These are phyloP conservation scores for Raddia distichophylla DNA, from an alignment of 176 grass and related monocot species.

Conservation along the genomic window DNA sequence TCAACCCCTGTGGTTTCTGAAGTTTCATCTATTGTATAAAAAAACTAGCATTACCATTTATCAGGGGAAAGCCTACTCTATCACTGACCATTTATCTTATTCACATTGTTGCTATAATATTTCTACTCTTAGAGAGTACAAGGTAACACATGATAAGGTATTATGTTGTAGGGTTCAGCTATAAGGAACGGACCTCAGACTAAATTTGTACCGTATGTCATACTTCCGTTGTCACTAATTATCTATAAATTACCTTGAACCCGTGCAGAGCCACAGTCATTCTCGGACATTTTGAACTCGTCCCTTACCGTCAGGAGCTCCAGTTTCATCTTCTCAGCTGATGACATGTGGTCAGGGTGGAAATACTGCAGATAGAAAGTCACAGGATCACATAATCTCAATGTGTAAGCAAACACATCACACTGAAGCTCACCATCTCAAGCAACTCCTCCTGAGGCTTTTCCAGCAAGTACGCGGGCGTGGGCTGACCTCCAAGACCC, in stretches of 20 bases:
- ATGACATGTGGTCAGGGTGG: slow-evolving; percentile 90
- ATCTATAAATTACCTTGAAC: slow-evolving; percentile 71
- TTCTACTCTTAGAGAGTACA: no score
- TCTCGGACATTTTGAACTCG: slow-evolving; percentile 95
- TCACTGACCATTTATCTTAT: no score
- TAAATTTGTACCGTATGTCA: no score
- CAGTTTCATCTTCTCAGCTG: slow-evolving; percentile 90
- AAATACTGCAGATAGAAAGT: slow-evolving; percentile 63
- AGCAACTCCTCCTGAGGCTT: slow-evolving; percentile 68
- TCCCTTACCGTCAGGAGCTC: slow-evolving; percentile 80
- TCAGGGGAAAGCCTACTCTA: no score
- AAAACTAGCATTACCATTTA: no score
- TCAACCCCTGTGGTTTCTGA: no score
- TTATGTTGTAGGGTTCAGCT: background rate
- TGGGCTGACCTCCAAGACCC: slow-evolving; percentile 32
- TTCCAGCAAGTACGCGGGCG: slow-evolving; percentile 45
- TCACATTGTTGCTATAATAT: no score
- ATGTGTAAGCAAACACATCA: slow-evolving; percentile 22
- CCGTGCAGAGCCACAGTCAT: slow-evolving; percentile 83
- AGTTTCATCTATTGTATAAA: no score
- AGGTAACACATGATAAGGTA: background rate
- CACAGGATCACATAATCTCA: no score
- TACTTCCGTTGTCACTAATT: no score
- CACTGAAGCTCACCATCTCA: slow-evolving; percentile 59
- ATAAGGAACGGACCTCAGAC: background rate